A percentile compares a stretch with the other conserved stretches of the same genome.
Evolutionary conservation across 2,329 filamentous ascomycete genomes (phyloP).

Genomic region (Talaromyces albobiverticillius): DNA sequence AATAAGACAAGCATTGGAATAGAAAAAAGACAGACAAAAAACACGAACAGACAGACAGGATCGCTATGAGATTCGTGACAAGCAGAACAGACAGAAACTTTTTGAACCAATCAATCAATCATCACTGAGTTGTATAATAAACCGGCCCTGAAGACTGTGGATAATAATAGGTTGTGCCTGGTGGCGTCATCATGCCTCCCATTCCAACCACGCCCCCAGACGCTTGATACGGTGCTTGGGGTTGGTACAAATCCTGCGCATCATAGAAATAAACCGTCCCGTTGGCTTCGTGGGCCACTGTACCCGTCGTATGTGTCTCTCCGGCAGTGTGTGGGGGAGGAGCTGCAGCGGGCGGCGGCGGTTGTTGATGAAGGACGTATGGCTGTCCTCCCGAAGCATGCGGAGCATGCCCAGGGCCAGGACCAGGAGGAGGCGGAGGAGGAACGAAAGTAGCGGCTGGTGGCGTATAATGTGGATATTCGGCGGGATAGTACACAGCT

Average conservation of each 20-base stretch:
- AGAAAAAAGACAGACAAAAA: conserved; percentile 21
- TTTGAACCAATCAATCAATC: background rate
- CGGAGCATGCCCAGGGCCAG: too few species aligned
- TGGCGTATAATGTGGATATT: conserved; percentile 22
- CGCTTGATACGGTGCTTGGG: conserved; percentile 48
- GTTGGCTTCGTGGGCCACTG: conserved; percentile 81
- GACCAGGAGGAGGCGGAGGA: conserved; percentile 18
- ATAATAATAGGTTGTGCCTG: conserved; percentile 52
- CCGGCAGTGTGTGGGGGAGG: conserved; percentile 13
- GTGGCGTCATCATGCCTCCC: conserved; percentile 74
- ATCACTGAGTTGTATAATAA: conserved; percentile 56
- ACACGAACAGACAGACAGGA: conserved; percentile 14
- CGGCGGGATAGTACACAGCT: conserved; percentile 64
- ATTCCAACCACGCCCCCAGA: conserved; percentile 63
- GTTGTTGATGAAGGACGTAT: conserved; percentile 10
- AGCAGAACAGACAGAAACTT: conserved; percentile 11
- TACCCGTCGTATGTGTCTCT: conserved; percentile 50
- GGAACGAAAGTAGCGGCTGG: conserved; percentile 25
- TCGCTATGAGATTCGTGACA: conserved; percentile 16
- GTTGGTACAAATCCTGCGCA: conserved; percentile 68
- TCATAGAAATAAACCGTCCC: conserved; percentile 98
- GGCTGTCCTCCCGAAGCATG: conserved; percentile 8
- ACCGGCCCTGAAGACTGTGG: conserved; percentile 51
- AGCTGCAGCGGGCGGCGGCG: conserved; percentile 3
- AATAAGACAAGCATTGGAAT: conserved; percentile 13